Evolutionary conservation across 164 flowering plant genomes (phyloP), one percentile per base, ranked within the genome.

Genomic region (Macadamia integrifolia): DNA sequence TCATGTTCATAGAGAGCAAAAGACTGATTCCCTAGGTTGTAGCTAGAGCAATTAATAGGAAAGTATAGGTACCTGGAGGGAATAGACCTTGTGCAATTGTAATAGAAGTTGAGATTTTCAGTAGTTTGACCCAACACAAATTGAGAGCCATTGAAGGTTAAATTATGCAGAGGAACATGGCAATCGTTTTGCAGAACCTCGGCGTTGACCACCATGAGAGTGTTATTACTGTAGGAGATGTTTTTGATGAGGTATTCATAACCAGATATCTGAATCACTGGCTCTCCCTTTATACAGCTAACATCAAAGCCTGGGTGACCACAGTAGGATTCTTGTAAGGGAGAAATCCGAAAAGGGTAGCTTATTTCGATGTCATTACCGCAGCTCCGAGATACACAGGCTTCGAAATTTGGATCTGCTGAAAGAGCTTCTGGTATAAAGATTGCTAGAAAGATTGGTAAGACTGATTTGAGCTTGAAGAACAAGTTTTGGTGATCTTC

Each of bases 341-440:
- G 35, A 46, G 69, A 46, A 48, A 82, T 68, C 87, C 87, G 81
- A 60, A 89, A 87, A 9, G 92, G 90, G 64, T 79, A 86, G 63
- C 77, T 71, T 55, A 86, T 78, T 1, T 32, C 71, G 23, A 76
- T 67, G 28, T 80, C 81, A 48, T 60, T 70, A 6, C 89, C 89
- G 50, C 92, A 86, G 32, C 60, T 71, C 31, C 40, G 70, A 58
- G 89, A 87, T 23, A 3, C 66, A 72, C 91, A 84, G 17, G 83
- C 72, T 48, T 72, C 65, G 43, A 71, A 85, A 28, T 69, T 64
- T 11, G 62, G 55, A 67, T 78, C 72, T 43, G 58, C 46, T 0
- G 84, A 80, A n/a, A 60, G 66, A 59, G 66, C 61, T 58, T 23
- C 29, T 40, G 59, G 10, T 42, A 62, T 32, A 12, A 73, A 62